Evolutionary conservation across 1,139 yeast genomes (phyloP).

Genomic region (Saccharomyces hybrid): DNA sequence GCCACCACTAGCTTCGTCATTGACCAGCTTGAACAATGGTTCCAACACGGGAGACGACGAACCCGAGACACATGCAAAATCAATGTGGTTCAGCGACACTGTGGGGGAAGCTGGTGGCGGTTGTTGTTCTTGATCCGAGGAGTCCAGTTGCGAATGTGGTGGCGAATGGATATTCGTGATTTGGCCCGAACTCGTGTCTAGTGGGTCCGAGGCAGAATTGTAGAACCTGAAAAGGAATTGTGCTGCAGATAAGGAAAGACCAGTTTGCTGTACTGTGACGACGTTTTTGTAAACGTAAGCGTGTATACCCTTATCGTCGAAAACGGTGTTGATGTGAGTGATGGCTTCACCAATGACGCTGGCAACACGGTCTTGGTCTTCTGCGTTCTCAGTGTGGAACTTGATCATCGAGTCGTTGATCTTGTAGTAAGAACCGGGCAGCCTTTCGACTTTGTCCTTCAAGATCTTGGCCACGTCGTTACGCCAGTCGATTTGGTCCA

Average conservation of each 20-base stretch:
- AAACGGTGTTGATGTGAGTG: conserved; percentile 75
- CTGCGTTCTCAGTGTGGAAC: conserved; percentile 65
- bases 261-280: conserved; percentile 57
- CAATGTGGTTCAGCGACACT: conserved; percentile 14
- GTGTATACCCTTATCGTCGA: conserved; percentile 58
- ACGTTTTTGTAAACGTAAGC: conserved; percentile 67
- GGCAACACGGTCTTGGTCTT: conserved; percentile 59
- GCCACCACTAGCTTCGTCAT: conserved; percentile 36
- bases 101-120: background rate
- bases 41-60: conserved; percentile 67
- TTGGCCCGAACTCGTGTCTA: conserved; percentile 8
- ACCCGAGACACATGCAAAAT: conserved; percentile 49
- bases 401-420: conserved; percentile 69
- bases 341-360: conserved; percentile 77
- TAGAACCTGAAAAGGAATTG: conserved; percentile 36
- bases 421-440: conserved; percentile 71
- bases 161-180: conserved; percentile 4
- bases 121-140: background rate
- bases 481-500: conserved; percentile 43
- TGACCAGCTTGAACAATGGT: conserved; percentile 56
- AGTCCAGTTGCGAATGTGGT: background rate
- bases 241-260: conserved; percentile 47
- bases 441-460: conserved; percentile 62
- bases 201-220: conserved; percentile 14
- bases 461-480: conserved; percentile 61